These are phyloP conservation scores for Cyclanthera cordifolia DNA, from an alignment of 306 rosid genomes.

Conservation along the genomic window DNA sequence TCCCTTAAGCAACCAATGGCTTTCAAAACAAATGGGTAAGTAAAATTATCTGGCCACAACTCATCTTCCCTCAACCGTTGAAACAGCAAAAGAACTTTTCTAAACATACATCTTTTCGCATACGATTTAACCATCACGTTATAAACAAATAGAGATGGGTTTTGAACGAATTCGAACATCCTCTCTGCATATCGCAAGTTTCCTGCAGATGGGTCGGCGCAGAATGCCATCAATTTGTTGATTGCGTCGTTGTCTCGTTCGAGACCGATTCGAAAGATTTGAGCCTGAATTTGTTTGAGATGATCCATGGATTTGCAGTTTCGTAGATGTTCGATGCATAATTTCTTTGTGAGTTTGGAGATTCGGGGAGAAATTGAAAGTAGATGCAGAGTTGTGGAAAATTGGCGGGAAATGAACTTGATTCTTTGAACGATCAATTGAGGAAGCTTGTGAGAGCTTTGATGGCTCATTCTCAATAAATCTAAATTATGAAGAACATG, in stretches of 20 bases:
- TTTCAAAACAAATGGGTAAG: constrained; percentile 60
- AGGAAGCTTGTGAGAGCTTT: constrained; percentile 5
- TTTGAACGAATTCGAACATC: constrained; percentile 27
- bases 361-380: neutral
- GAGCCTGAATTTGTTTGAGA: constrained; percentile 56
- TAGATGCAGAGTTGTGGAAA: neutral
- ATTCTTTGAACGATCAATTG: neutral
- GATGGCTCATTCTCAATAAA: neutral
- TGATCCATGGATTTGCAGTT: constrained; percentile 40
- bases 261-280: constrained; percentile 30
- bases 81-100: constrained; percentile 30
- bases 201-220: constrained; percentile 30
- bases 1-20: constrained; percentile 44
- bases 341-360: constrained; percentile 13
- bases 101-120: constrained; percentile 28
- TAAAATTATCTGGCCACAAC: constrained; percentile 53
- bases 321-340: constrained; percentile 33
- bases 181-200: constrained; percentile 33
- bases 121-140: constrained; percentile 43
- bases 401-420: constrained; percentile 15
- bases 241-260: constrained; percentile 40
- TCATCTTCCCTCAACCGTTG: constrained; percentile 31
- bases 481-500: neutral
- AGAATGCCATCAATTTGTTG: constrained; percentile 41
- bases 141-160: constrained; percentile 40